Evolutionary conservation across 2,329 filamentous ascomycete genomes (phyloP).

Genomic region (Aspergillaceae sp.): DNA sequence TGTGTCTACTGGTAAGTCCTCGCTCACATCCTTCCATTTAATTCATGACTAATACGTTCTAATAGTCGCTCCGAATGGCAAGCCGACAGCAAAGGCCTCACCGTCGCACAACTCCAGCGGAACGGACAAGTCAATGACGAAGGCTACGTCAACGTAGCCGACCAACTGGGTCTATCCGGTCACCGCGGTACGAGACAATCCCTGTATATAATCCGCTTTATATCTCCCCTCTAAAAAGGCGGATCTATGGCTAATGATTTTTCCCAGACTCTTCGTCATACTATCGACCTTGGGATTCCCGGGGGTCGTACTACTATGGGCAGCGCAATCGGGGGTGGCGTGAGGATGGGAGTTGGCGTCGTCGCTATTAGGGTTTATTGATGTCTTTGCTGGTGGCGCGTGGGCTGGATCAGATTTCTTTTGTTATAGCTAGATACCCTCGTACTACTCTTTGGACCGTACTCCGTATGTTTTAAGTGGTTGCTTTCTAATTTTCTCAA

Average conservation of each 20-base stretch:
- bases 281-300: slow-evolving; percentile 30
- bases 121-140: slow-evolving; percentile 23
- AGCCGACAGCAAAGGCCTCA: slow-evolving; percentile 18
- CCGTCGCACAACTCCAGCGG: slow-evolving; percentile 24
- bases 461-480: too few relatives aligned
- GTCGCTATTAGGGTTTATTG: too few relatives aligned
- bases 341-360: too few relatives aligned
- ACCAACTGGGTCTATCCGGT: slow-evolving; percentile 33
- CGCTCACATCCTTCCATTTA: not conserved
- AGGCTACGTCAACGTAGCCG: slow-evolving; percentile 40
- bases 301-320: slow-evolving; percentile 15
- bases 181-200: slow-evolving; percentile 27
- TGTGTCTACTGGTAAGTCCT: slow-evolving; percentile 39
- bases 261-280: slow-evolving; percentile 34
- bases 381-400: too few relatives aligned
- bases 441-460: too few relatives aligned
- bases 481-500: too few relatives aligned
- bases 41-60: not conserved
- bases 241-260: not conserved
- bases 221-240: not conserved
- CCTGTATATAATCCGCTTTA: slow-evolving; percentile 9
- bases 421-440: too few relatives aligned
- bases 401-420: too few relatives aligned
- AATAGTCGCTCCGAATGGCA: slow-evolving; percentile 36
- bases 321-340: slow-evolving; percentile 3